phyloP scores from a whole-genome alignment of 129 eudicot genomes.

The Heracleum sosnowskyi region DNA sequence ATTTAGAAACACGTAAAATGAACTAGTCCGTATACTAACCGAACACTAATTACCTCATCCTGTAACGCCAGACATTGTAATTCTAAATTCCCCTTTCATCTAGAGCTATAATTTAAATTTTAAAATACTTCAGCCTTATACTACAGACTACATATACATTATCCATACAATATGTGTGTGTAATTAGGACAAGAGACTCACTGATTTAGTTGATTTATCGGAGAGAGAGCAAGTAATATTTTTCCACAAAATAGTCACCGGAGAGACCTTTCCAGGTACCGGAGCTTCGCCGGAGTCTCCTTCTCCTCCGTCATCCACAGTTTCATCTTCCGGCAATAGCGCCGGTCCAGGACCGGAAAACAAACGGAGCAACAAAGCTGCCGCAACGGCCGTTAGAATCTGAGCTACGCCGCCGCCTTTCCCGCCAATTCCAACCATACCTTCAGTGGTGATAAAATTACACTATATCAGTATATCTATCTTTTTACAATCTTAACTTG shows the following conservation, averaged over 20 bases:
- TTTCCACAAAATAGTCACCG: slow-evolving; percentile 74
- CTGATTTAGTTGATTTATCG: slow-evolving; percentile 69
- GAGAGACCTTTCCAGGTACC: slow-evolving; percentile 54
- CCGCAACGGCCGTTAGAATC: slow-evolving; percentile 82
- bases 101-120: neutral
- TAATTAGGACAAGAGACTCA: slow-evolving; percentile 22
- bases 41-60: neutral
- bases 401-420: slow-evolving; percentile 65
- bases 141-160: neutral
- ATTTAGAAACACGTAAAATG: neutral
- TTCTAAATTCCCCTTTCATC: neutral
- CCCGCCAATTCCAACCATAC: slow-evolving; percentile 53
- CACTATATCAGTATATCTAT: neutral
- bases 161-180: neutral
- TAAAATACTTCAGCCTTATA: too few species aligned
- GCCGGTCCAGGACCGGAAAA: slow-evolving; percentile 79
- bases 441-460: neutral
- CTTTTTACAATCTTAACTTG: neutral
- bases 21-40: neutral
- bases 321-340: slow-evolving; percentile 43
- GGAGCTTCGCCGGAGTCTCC: slow-evolving; percentile 28
- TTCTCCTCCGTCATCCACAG: slow-evolving; percentile 21
- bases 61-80: neutral
- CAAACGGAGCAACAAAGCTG: slow-evolving; percentile 67
- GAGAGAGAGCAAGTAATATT: slow-evolving; percentile 67